A percentile compares a stretch with the other conserved stretches of the same genome.
Evolutionary conservation across 495 filamentous ascomycete genomes (phyloP).

Genomic region (Penicillium bovifimosum): DNA sequence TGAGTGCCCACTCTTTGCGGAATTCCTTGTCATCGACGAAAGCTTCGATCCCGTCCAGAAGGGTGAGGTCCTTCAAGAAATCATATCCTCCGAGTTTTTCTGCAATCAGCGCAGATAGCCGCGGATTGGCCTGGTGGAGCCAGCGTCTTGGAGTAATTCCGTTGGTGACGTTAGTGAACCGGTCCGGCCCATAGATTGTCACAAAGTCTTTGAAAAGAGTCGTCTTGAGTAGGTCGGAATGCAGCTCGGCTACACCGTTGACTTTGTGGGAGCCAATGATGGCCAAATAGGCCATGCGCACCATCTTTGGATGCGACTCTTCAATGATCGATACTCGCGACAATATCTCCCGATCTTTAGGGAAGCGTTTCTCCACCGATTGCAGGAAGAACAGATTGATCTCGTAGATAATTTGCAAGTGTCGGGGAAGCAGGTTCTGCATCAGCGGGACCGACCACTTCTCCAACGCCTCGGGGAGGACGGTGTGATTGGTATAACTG

Average conservation of each 20-base stretch:
- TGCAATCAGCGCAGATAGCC: conserved; percentile 85
- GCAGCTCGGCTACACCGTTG: conserved; percentile 94
- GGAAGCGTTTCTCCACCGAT: conserved; percentile 80
- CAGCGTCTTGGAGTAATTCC: conserved; percentile 92
- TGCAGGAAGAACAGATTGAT: conserved; percentile 95
- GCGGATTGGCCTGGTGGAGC: conserved; percentile 96
- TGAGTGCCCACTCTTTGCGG: conserved; percentile 84
- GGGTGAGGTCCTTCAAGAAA: conserved; percentile 83
- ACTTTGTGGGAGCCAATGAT: conserved; percentile 98
- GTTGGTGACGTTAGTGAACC: conserved; percentile 98
- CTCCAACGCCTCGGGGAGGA: conserved; percentile 92
- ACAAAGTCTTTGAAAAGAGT: conserved; percentile 99
- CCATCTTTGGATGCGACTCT: conserved; percentile 95
- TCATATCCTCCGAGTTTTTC: conserved; percentile 76
- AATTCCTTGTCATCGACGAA: conserved; percentile 81
- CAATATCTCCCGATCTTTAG: conserved; percentile 81
- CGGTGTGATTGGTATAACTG: conserved; percentile 97
- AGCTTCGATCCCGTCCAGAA: conserved; percentile 74
- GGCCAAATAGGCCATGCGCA: conserved; percentile 92
- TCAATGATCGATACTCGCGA: conserved; percentile 89
- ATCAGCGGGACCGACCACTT: conserved; percentile 96
- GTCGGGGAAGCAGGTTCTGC: conserved; percentile 87
- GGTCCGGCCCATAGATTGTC: conserved; percentile 84
- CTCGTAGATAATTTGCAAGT: conserved; percentile 97
- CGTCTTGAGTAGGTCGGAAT: conserved; percentile 93